Percentiles rank a stretch among this genome's conserved stretches.
phyloP scores from a whole-genome alignment of 768 basidiomycete genomes.

The Trametes maxima region DNA sequence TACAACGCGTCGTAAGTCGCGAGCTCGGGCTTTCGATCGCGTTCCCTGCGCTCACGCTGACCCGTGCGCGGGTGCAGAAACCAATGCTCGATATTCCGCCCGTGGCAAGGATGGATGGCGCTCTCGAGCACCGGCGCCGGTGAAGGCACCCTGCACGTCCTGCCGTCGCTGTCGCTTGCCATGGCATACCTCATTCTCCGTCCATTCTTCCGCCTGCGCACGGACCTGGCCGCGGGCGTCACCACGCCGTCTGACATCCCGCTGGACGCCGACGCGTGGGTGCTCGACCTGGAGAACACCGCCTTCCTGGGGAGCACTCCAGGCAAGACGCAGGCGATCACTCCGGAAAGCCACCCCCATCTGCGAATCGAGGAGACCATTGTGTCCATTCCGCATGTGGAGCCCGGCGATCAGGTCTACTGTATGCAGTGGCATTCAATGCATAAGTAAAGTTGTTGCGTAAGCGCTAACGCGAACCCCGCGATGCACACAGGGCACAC shows the following conservation, averaged over 20 bases:
- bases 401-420: slow-evolving; percentile 77
- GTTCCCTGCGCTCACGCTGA: neutral
- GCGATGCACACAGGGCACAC: slow-evolving; percentile 29
- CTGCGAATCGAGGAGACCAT: slow-evolving; percentile 61
- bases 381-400: slow-evolving; percentile 66
- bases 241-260: slow-evolving; percentile 15
- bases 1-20: slow-evolving; percentile 56
- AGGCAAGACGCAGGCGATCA: slow-evolving; percentile 46
- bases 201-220: slow-evolving; percentile 69
- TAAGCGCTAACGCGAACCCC: neutral
- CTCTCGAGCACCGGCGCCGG: slow-evolving; percentile 52
- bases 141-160: slow-evolving; percentile 69
- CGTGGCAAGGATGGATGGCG: slow-evolving; percentile 71
- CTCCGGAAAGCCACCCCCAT: slow-evolving; percentile 63
- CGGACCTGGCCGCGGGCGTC: slow-evolving; percentile 27
- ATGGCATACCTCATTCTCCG: slow-evolving; percentile 74
- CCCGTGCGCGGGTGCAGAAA: slow-evolving; percentile 15
- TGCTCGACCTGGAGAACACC: slow-evolving; percentile 28
- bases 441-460: neutral
- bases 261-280: slow-evolving; percentile 32
- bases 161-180: slow-evolving; percentile 63
- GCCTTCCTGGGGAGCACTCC: slow-evolving; percentile 32
- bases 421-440: slow-evolving; percentile 36
- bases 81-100: slow-evolving; percentile 35
- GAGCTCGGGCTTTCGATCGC: neutral